Evolutionary conservation across 75 land plant genomes (phyloP).

Genomic region (Sequoiadendron giganteum): DNA sequence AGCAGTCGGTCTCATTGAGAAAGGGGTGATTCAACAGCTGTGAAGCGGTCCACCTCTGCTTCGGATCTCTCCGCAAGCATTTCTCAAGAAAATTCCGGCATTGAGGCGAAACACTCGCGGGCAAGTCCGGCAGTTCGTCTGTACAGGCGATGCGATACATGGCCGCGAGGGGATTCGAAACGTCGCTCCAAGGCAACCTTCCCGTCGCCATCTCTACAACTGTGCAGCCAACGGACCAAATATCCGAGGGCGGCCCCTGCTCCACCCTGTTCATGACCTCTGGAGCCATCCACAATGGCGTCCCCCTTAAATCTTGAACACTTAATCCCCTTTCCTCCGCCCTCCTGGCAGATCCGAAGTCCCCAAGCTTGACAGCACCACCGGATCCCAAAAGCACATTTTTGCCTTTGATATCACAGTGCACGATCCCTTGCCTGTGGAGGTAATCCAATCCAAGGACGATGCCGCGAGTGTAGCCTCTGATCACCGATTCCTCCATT

Average conservation of each 20-base stretch:
- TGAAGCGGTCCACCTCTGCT: conserved; percentile 23
- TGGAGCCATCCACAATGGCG: conserved; percentile 44
- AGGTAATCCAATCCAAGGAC: conserved; percentile 39
- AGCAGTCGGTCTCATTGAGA: conserved; percentile 23
- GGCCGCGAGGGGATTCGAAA: conserved; percentile 5
- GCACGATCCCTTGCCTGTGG: conserved; percentile 44
- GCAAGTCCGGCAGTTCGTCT: conserved; percentile 20
- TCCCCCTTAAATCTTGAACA: conserved; percentile 17
- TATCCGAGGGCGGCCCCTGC: conserved; percentile 44
- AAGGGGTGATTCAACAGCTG: conserved; percentile 14
- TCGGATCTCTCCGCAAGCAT: conserved; percentile 32
- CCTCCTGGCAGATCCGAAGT: conserved; percentile 76
- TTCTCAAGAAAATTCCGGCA: conserved; percentile 38
- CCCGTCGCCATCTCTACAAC: conserved; percentile 60
- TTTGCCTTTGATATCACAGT: conserved; percentile 68
- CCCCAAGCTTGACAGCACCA: conserved; percentile 48
- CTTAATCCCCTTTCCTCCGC: not conserved
- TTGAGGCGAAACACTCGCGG: conserved; percentile 15
- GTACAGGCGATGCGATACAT: conserved; percentile 19
- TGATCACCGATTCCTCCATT: conserved; percentile 31
- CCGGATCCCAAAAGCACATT: conserved; percentile 36
- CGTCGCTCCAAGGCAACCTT: conserved; percentile 40
- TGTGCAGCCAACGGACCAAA: conserved; percentile 69
- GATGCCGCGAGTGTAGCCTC: conserved; percentile 31
- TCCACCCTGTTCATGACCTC: conserved; percentile 24